Conservation (phyloP, 2,329 filamentous ascomycete species). For the Sporothrix phasma region DNA sequence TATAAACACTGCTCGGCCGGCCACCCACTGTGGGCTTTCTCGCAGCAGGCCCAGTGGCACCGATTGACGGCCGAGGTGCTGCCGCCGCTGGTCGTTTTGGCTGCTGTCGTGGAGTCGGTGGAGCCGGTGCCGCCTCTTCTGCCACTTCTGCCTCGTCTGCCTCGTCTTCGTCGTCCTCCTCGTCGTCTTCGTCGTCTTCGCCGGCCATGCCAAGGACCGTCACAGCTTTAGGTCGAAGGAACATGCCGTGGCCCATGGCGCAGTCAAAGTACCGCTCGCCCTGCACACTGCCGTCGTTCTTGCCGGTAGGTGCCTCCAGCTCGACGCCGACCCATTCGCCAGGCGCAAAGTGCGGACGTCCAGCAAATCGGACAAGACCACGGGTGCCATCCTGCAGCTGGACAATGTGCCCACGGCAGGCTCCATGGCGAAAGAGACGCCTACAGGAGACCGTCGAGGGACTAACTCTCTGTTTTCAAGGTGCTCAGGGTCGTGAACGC, state of each 20-base stretch:
- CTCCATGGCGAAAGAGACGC: constrained; percentile 30
- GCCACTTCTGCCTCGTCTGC: constrained; percentile 16
- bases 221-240: constrained; percentile 65
- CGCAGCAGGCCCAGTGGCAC: constrained; percentile 23
- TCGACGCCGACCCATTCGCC: constrained; percentile 89
- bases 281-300: constrained; percentile 89
- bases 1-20: constrained; percentile 42
- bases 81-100: background rate
- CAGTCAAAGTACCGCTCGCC: constrained; percentile 86
- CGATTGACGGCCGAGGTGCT: constrained; percentile 3
- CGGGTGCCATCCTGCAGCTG: constrained; percentile 68
- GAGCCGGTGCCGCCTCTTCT: constrained; percentile 20
- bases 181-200: constrained; percentile 3
- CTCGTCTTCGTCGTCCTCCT: constrained; percentile 16
- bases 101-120: constrained; percentile 26
- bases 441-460: no score
- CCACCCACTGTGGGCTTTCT: constrained; percentile 27
- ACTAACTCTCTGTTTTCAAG: background rate
- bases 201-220: constrained; percentile 39
- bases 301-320: constrained; percentile 69
- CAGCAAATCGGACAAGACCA: constrained; percentile 72
- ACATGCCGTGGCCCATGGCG: constrained; percentile 67
- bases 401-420: constrained; percentile 59
- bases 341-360: constrained; percentile 65
- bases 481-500: constrained; percentile 9